Percentiles rank a stretch among this genome's conserved stretches.
Evolutionary conservation across 345 rosid genomes (phyloP).

Genomic region (Nephelium lappaceum): DNA sequence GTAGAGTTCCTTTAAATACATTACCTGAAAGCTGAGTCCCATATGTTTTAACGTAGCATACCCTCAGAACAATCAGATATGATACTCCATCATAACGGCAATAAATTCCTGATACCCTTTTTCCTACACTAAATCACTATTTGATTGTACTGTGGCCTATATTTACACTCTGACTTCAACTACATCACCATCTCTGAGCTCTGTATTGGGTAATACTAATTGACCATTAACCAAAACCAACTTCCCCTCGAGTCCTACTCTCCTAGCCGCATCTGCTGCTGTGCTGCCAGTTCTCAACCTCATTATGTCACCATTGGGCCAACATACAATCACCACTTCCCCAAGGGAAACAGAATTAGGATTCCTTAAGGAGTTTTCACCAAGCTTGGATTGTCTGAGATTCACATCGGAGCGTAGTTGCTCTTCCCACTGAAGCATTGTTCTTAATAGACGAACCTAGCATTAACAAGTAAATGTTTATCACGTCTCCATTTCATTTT

Average conservation of each 20-base stretch:
- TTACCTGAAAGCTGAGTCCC: not conserved
- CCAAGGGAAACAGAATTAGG: conserved; percentile 39
- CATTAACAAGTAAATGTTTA: not conserved
- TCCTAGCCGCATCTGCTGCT: conserved; percentile 74
- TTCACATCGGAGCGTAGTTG: conserved; percentile 52
- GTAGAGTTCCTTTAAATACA: not conserved
- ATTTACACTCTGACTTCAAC: conserved; percentile 58
- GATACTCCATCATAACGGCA: not conserved
- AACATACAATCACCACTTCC: conserved; percentile 65
- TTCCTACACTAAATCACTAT: conserved; percentile 2
- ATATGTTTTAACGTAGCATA: not conserved
- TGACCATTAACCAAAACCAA: conserved; percentile 65
- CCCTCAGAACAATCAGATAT: not conserved
- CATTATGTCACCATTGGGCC: conserved; percentile 74
- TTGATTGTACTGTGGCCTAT: not conserved
- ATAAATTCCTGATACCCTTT: not conserved
- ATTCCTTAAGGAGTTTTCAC: not conserved
- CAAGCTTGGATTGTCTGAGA: conserved; percentile 33
- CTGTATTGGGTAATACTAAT: conserved; percentile 57
- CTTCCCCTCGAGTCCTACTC: conserved; percentile 64
- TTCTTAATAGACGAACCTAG: conserved; percentile 65
- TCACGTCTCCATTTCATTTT: not conserved
- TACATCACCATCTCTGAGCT: conserved; percentile 74
- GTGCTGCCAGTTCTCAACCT: conserved; percentile 68
- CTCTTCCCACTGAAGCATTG: conserved; percentile 81